Percentiles rank a stretch among this genome's conserved stretches.
Evolutionary conservation across 805 yeast species (phyloP).

Genomic region (Wickerhamomyces kurtzmanii): DNA sequence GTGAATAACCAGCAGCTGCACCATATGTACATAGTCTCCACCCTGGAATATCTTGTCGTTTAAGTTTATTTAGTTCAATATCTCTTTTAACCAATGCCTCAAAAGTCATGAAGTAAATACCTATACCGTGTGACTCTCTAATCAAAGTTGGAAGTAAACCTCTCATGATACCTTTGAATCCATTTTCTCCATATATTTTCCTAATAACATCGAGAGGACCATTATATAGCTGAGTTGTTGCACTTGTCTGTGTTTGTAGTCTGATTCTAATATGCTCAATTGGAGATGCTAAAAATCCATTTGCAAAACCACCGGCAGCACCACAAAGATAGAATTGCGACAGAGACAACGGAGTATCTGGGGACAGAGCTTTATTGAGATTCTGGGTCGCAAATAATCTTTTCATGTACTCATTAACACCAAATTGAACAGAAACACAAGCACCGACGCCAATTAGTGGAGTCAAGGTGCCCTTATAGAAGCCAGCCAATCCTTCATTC

Average conservation of each 20-base stretch:
- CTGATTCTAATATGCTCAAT: slow-evolving; percentile 93
- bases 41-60: slow-evolving; percentile 73
- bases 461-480: slow-evolving; percentile 89
- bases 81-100: slow-evolving; percentile 78
- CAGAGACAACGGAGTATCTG: slow-evolving; percentile 31
- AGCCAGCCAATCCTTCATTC: slow-evolving; percentile 79
- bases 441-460: slow-evolving; percentile 97
- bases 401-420: slow-evolving; percentile 92
- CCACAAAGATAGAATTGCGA: slow-evolving; percentile 77
- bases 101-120: slow-evolving; percentile 80
- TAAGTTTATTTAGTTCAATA: slow-evolving; percentile 30
- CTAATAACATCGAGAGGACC: slow-evolving; percentile 71
- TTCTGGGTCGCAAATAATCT: slow-evolving; percentile 46
- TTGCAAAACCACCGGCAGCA: slow-evolving; percentile 85
- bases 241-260: slow-evolving; percentile 73
- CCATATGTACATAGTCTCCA: slow-evolving; percentile 84
- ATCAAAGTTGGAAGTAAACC: slow-evolving; percentile 78
- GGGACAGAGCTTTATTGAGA: slow-evolving; percentile 19
- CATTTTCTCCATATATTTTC: slow-evolving; percentile 44
- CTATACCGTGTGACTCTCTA: slow-evolving; percentile 85
- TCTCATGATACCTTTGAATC: slow-evolving; percentile 56
- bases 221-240: slow-evolving; percentile 35
- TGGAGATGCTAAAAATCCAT: slow-evolving; percentile 83
- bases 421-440: slow-evolving; percentile 93
- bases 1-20: slow-evolving; percentile 79